Base-by-base conservation (phyloP, 2,329 filamentous ascomycete species). In the Cladosporium sp. region DNA sequence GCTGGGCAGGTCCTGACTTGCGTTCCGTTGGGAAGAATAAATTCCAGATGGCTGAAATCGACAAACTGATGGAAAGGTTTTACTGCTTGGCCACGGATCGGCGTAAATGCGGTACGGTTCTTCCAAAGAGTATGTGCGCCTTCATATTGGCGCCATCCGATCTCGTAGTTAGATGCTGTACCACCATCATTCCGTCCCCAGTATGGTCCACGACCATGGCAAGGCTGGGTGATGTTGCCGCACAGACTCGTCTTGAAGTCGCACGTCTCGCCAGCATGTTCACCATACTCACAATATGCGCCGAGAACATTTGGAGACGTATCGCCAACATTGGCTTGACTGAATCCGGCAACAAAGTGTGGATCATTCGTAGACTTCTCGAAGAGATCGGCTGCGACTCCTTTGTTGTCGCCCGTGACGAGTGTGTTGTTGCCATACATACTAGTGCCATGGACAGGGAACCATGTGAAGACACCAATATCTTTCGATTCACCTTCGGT, bases 351-450 rank as follows among this genome's bases (percentile, higher is more conserved):
- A 1, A 97, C 89, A 66, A 96, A 96, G 9, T 81, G 83, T 2
- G 84, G 77, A n/a, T 73, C 74, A 2, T 76, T 71, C 51, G 88
- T 80, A 1, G 67, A 68, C 64, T 88, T 83, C 71, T 97, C 93
- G 55, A 97, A 87, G 12, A 96, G 78, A 70, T 88, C 88, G 0
- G 92, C 89, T 2, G 93, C 92, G 6, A 96, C 90, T 12, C 93
- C 93, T 76, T 97, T 97, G 78, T 97, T 97, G 73, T 97, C 93
- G n/a, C 90, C 93, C 2, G 92, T 87, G 52, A 94, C 84, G 14
- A 96, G 80, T 0, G 92, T 97, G 74, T 96, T 96, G 75, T 97
- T 97, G 57, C 89, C 88, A 22, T 92, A 84, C 74, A 97, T 84
- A 0, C 91, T 96, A 0, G 93, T 97, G 49, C 92, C 92, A 72